A percentile compares a stretch with the other conserved stretches of the same genome.
Conservation (phyloP, 352 stramenopile species). For the Elongisporangium anandrum region DNA sequence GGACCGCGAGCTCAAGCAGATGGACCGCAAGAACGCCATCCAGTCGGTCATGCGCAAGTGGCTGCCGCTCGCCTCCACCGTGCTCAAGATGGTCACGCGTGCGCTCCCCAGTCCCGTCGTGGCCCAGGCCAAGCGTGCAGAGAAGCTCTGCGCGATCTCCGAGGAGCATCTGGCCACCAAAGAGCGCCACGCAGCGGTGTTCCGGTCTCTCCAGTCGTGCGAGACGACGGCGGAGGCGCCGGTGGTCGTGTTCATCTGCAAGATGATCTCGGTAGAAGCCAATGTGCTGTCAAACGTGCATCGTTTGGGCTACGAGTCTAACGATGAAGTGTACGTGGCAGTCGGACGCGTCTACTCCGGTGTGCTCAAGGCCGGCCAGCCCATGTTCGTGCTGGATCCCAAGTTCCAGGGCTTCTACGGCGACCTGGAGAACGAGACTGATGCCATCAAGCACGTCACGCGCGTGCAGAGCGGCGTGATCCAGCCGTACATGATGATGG, state of each 20-base stretch:
- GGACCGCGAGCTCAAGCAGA: constrained; percentile 68
- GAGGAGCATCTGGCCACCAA: constrained; percentile 21
- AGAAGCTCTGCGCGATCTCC: constrained; percentile 62
- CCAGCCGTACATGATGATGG: constrained; percentile 93
- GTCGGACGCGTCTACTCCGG: constrained; percentile 90
- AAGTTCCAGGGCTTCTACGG: constrained; percentile 79
- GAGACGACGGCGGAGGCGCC: constrained; percentile 51
- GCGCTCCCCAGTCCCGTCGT: constrained; percentile 69
- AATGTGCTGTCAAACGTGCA: constrained; percentile 81
- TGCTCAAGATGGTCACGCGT: constrained; percentile 90
- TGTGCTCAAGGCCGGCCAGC: constrained; percentile 51
- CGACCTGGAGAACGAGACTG: constrained; percentile 22
- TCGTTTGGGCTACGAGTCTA: constrained; percentile 31
- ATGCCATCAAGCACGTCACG: constrained; percentile 50
- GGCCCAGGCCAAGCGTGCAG: constrained; percentile 65
- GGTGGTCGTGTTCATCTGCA: constrained; percentile 89
- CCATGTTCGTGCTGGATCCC: constrained; percentile 83
- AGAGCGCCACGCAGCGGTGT: constrained; percentile 30
- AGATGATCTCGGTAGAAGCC: constrained; percentile 88
- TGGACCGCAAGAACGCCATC: constrained; percentile 53
- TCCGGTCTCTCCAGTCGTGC: constrained; percentile 54
- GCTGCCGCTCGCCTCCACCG: constrained; percentile 81
- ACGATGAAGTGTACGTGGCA: constrained; percentile 87
- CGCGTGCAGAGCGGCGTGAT: constrained; percentile 41
- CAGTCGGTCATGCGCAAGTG: constrained; percentile 86